Base-by-base conservation (phyloP, 495 filamentous ascomycete species). In the Aspergillus conjunctus region DNA sequence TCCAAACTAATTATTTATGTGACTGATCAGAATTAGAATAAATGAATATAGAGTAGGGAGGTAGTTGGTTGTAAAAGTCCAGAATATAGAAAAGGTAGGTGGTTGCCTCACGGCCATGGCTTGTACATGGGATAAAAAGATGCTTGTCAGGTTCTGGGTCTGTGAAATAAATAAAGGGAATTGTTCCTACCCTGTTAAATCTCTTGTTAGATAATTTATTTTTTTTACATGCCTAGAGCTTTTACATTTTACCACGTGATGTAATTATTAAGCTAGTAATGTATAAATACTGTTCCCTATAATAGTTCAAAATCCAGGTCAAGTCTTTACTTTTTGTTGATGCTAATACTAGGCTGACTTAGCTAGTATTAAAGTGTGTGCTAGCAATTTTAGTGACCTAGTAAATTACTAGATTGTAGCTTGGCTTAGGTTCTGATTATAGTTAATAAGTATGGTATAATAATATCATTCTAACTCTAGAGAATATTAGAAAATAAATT, bases 1-100 rank as follows among this genome's bases (percentile, higher is more conserved):
- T 1, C 75, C 75, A 51, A 77, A 73, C 6, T 77, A 64, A 53
- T 79, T 75, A 41, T n/a, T 79, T 79, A 63, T 79, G 76, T 71
- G 75, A 77, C 51, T 79, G 76, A 8, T 76, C 69, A 14, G 58
- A 60, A 59, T 69, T 68, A 43, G 73, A 71, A 59, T 79, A 75
- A 37, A 79, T 66, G 60, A 79, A 79, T 17, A 79, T 63, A 0
- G 71, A 68, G 64, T 77, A 75, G 10, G 58, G 60, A 4, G 75
- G 73, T 15, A 79, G 71, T 8, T 56, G 45, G 31, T 76, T 65
- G 65, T 79, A 79, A 51, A 63, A 71, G 51, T 76, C 68, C 22
- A 74, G 60, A 20, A 79, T 44, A 54, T 70, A 79, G 54, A 75
- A 75, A 11, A 79, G 70, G 56, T 79, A 79, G 20, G 73, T 72